Evolutionary conservation across 371 early-diverging fungal species (phyloP).

Genomic region (Mortierella sp.): DNA sequence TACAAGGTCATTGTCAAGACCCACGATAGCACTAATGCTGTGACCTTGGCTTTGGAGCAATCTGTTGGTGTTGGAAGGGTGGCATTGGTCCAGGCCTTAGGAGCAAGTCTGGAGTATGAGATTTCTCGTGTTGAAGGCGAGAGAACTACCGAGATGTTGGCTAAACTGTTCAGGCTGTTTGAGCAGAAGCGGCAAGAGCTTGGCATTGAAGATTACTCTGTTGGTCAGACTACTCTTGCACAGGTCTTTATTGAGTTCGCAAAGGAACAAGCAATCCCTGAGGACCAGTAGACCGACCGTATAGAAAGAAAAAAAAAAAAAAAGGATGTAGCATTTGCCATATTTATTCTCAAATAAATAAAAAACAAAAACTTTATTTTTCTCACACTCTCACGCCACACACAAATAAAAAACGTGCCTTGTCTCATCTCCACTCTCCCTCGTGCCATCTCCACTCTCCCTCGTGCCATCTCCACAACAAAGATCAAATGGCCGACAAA

Average conservation of each 20-base stretch:
- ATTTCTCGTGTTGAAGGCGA: slow-evolving; percentile 46
- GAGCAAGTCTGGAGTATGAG: slow-evolving; percentile 56
- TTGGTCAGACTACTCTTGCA: slow-evolving; percentile 60
- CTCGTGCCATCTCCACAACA: too few species aligned
- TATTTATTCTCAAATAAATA: too few species aligned
- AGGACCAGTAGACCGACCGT: slow-evolving; percentile 12
- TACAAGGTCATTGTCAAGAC: slow-evolving; percentile 58
- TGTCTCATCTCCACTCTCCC: too few species aligned
- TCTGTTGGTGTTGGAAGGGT: slow-evolving; percentile 48
- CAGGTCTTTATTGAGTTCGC: slow-evolving; percentile 65
- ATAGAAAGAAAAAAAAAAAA: too few species aligned
- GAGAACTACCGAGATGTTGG: slow-evolving; percentile 52
- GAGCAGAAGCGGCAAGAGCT: slow-evolving; percentile 23
- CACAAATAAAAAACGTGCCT: too few species aligned
- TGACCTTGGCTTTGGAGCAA: slow-evolving; percentile 27
- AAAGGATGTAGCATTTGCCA: too few species aligned
- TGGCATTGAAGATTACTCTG: slow-evolving; percentile 57
- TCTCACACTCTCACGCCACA: too few species aligned
- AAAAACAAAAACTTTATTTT: too few species aligned
- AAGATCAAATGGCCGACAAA: too few species aligned
- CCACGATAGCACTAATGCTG: slow-evolving; percentile 5
- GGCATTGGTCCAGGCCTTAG: slow-evolving; percentile 52
- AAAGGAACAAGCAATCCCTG: slow-evolving; percentile 49
- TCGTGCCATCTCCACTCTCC: too few species aligned
- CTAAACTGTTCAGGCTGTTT: slow-evolving; percentile 50